A percentile compares a stretch with the other conserved stretches of the same genome.
Evolutionary conservation across 306 rosid genomes (phyloP).

Genomic region (Senna tora): DNA sequence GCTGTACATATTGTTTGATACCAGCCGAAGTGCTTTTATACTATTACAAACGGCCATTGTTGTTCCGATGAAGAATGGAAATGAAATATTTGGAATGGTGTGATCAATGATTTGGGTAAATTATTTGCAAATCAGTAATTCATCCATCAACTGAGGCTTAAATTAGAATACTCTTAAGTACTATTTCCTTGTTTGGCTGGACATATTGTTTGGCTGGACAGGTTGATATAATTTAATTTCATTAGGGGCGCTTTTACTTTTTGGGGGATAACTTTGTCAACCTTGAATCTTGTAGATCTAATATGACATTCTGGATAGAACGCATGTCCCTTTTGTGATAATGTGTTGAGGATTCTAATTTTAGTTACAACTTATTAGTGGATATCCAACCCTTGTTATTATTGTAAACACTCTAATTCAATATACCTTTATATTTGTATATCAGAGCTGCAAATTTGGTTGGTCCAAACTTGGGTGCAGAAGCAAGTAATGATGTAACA

Average conservation of each 20-base stretch:
- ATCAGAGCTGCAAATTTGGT: slow-evolving; percentile 58
- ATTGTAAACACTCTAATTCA: neutral
- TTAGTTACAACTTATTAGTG: slow-evolving; percentile 22
- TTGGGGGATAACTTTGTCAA: neutral
- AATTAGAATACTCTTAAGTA: neutral
- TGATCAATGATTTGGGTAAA: neutral
- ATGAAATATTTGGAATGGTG: neutral
- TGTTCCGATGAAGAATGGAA: slow-evolving; percentile 3
- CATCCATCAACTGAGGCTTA: neutral
- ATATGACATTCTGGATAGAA: slow-evolving; percentile 12
- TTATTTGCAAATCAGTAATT: neutral
- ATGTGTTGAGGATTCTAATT: slow-evolving; percentile 16
- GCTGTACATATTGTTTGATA: neutral
- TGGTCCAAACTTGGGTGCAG: slow-evolving; percentile 62
- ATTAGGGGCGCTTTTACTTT: slow-evolving; percentile 18
- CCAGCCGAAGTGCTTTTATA: slow-evolving; percentile 6
- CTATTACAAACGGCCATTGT: slow-evolving; percentile 10
- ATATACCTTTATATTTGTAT: slow-evolving; percentile 1
- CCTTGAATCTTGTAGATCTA: slow-evolving; percentile 12
- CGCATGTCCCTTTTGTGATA: slow-evolving; percentile 30
- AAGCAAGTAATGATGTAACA: slow-evolving; percentile 56
- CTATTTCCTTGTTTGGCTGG: neutral
- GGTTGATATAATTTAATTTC: slow-evolving; percentile 15
- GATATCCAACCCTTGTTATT: slow-evolving; percentile 9
- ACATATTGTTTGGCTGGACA: neutral